Evolutionary conservation across 129 eudicot species (phyloP).

Genomic region (Centella asiatica): DNA sequence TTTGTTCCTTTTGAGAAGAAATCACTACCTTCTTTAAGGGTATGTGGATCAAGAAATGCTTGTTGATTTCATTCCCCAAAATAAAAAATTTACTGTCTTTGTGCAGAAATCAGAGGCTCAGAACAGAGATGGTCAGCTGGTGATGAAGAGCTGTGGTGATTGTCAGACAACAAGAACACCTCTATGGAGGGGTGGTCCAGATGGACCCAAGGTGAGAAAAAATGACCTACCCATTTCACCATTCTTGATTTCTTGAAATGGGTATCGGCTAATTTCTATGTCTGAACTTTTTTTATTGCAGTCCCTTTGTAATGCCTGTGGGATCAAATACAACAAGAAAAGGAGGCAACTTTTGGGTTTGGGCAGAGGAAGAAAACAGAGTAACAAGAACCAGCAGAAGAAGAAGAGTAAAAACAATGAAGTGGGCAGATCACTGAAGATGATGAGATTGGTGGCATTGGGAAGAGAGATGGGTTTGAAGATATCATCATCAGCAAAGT

Average conservation of each 20-base stretch:
- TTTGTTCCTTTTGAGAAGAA: neutral
- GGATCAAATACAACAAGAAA: constrained; percentile 16
- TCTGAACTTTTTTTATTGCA: neutral
- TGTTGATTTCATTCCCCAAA: neutral
- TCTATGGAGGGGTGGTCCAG: constrained; percentile 18
- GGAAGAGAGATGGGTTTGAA: constrained; percentile 12
- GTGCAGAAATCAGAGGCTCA: neutral
- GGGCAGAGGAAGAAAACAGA: constrained; percentile 5
- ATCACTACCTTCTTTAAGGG: neutral
- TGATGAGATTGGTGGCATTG: constrained; percentile 12
- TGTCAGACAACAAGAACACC: constrained; percentile 17
- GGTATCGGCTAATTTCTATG: neutral
- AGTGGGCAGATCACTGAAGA: constrained; percentile 7
- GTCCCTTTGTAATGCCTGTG: constrained; percentile 18
- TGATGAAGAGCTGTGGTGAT: constrained; percentile 5
- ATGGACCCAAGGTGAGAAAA: constrained; percentile 16
- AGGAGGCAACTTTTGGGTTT: constrained; percentile 10
- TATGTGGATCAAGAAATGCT: neutral
- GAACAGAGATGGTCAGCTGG: neutral
- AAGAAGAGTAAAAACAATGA: constrained; percentile 1
- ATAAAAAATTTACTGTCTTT: neutral
- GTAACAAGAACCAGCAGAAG: neutral
- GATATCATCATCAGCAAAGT: constrained; percentile 3
- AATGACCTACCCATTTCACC: neutral
- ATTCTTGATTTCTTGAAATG: constrained; percentile 6